Evolutionary conservation across 2,329 filamentous ascomycete genomes (phyloP).

Genomic region (Cladosporium halotolerans): DNA sequence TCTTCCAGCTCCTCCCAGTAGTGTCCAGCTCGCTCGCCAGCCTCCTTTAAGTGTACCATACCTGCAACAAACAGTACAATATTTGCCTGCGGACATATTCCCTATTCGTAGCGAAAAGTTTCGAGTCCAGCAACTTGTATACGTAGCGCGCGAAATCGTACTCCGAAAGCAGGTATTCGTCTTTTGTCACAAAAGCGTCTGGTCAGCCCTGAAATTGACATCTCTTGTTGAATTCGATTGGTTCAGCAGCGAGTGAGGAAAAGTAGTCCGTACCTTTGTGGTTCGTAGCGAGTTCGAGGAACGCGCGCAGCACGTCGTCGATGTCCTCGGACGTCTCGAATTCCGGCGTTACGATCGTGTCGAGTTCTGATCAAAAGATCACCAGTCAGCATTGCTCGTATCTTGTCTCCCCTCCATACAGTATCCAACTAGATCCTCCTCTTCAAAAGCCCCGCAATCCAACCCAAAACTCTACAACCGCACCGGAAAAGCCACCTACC

Average conservation of each 20-base stretch:
- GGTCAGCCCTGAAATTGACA: neutral
- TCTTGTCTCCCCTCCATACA: too few relatives aligned
- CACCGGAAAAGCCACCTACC: slow-evolving; percentile 49
- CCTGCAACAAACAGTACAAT: slow-evolving; percentile 76
- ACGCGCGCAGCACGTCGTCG: slow-evolving; percentile 79
- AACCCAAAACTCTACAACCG: neutral
- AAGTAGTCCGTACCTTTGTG: slow-evolving; percentile 52
- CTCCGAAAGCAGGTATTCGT: slow-evolving; percentile 67
- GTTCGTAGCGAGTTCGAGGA: slow-evolving; percentile 69
- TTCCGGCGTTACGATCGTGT: slow-evolving; percentile 55
- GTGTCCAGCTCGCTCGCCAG: neutral
- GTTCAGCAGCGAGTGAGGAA: neutral
- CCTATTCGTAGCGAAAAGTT: slow-evolving; percentile 65
- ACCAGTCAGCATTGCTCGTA: too few relatives aligned
- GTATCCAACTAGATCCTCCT: neutral
- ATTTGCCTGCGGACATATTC: slow-evolving; percentile 91
- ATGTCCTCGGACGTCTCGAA: slow-evolving; percentile 58
- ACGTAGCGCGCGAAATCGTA: slow-evolving; percentile 76
- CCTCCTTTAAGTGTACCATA: slow-evolving; percentile 28
- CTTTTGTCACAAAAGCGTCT: slow-evolving; percentile 30
- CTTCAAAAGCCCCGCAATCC: neutral
- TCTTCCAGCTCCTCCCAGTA: neutral
- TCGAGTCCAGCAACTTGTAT: slow-evolving; percentile 68
- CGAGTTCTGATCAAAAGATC: slow-evolving; percentile 48
- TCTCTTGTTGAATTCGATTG: neutral